phyloP scores from a whole-genome alignment of 2,329 filamentous ascomycete species.

The Ophiostoma sp. region DNA sequence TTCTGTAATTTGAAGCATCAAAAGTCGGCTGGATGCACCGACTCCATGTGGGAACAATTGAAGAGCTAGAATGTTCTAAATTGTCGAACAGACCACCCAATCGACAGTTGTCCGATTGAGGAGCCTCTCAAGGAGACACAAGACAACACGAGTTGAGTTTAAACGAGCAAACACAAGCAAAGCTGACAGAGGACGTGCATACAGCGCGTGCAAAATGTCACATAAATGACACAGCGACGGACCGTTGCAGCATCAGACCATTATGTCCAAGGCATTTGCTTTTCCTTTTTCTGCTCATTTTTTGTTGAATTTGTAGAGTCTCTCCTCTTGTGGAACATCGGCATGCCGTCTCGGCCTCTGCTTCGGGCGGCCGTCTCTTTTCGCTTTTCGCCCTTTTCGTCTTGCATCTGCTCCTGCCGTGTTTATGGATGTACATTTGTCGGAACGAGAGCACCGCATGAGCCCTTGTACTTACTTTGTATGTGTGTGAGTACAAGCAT shows the following conservation, averaged over 20 bases:
- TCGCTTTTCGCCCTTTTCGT: not conserved
- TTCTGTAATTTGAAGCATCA: not conserved
- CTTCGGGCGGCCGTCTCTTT: conserved; percentile 4
- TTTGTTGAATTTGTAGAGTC: not conserved
- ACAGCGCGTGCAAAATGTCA: not conserved
- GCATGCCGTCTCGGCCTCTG: conserved; percentile 11
- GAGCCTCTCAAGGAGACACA: not conserved
- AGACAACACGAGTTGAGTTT: not conserved
- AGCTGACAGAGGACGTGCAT: not conserved
- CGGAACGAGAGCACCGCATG: not conserved
- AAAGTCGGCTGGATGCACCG: not conserved
- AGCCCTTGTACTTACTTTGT: not conserved
- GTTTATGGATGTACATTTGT: not conserved
- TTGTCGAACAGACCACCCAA: too few relatives aligned
- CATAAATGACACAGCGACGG: not conserved
- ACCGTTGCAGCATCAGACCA: not conserved
- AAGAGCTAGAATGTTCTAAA: conserved; percentile 17
- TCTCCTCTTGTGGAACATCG: not conserved
- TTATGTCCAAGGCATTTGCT: not conserved
- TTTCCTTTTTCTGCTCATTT: not conserved
- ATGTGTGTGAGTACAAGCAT: not conserved
- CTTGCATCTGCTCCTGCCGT: not conserved
- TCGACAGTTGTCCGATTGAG: not conserved
- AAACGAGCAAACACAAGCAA: not conserved
- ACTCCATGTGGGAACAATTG: not conserved